These are phyloP conservation scores for Neotropicomus parvogracilis DNA, from an alignment of 1,284 basidiomycete species.

Conservation along the genomic window DNA sequence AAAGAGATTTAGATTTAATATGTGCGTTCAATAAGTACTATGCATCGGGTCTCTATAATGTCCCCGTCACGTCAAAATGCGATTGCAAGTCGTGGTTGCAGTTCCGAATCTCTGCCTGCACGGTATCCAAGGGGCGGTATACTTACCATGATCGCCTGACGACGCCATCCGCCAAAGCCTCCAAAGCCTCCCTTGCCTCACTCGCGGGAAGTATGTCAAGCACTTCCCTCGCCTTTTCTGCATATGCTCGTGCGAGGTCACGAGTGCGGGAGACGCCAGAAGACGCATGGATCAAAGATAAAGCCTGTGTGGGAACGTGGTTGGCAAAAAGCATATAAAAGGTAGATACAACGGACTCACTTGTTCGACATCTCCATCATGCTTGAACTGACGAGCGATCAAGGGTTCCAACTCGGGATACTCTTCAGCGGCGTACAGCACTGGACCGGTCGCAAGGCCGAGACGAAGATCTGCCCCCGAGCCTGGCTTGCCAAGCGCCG, in stretches of 20 bases:
- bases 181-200: slow-evolving; percentile 73
- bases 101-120: not conserved
- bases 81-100: not conserved
- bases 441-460: slow-evolving; percentile 89
- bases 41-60: not conserved
- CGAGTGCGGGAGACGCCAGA: slow-evolving; percentile 80
- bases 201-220: slow-evolving; percentile 77
- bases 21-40: not conserved
- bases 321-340: not conserved
- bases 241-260: slow-evolving; percentile 75
- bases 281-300: slow-evolving; percentile 69
- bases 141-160: slow-evolving; percentile 38
- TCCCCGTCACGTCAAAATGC: slow-evolving; percentile 2
- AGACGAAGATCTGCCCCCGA: slow-evolving; percentile 80
- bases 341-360: slow-evolving; percentile 40
- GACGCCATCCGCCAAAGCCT: slow-evolving; percentile 60
- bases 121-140: slow-evolving; percentile 6
- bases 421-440: slow-evolving; percentile 93
- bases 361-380: slow-evolving; percentile 81
- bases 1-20: not conserved
- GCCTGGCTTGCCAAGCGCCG: slow-evolving; percentile 78
- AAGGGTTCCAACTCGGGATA: slow-evolving; percentile 78
- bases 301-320: slow-evolving; percentile 48
- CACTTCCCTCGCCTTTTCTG: slow-evolving; percentile 71
- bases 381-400: slow-evolving; percentile 81